Evolutionary conservation across 768 basidiomycete genomes (phyloP), one percentile per base, ranked within the genome.

Genomic region (Dioszegia hungarica): DNA sequence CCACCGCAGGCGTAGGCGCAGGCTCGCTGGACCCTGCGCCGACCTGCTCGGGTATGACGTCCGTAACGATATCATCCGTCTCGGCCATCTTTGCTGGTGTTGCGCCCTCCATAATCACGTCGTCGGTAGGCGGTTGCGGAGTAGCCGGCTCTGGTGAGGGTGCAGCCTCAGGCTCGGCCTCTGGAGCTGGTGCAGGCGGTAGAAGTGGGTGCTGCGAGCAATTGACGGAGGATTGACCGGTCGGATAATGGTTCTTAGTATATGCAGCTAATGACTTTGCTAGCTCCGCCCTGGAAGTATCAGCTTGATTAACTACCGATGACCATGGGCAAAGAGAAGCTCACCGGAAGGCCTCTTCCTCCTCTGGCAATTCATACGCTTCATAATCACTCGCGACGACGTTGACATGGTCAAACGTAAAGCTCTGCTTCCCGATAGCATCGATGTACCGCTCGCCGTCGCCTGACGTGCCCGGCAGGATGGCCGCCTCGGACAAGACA

Each of bases 341-440:
- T 45, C 47, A 91, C 90, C 92, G 82, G 72, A 89, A 84, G 3
- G 86, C 79, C 73, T 95, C 92, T 39, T 84, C 78, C 20, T 82
- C 84, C 10, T 81, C 74, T 54, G 86, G 81, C 0, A 83, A 80
- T 63, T 87, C 84, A 53, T 83, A 79, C 17, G 81, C 77, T 56
- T 85, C 82, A 20, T 85, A 81, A 68, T 90, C 85, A 2, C 87
- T 86, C 8, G 57, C 57, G 40, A 90, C 92, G 72, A 93, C 78
- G 40, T 82, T 83, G 55, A 94, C 73, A 74, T 95, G 92, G 75
- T 98, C 88, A 69, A 95, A 90, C 11, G 77, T 77, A 75, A 91
- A 97, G 39, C 82, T 86, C 44, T 80, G 84, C 72, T 85, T 85
- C 22, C 86, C 86, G 63, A 87, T 79, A 2, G 89, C 89, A 75